phyloP scores from a whole-genome alignment of 768 basidiomycete genomes.

The Brasilioporus rufonigricans region DNA sequence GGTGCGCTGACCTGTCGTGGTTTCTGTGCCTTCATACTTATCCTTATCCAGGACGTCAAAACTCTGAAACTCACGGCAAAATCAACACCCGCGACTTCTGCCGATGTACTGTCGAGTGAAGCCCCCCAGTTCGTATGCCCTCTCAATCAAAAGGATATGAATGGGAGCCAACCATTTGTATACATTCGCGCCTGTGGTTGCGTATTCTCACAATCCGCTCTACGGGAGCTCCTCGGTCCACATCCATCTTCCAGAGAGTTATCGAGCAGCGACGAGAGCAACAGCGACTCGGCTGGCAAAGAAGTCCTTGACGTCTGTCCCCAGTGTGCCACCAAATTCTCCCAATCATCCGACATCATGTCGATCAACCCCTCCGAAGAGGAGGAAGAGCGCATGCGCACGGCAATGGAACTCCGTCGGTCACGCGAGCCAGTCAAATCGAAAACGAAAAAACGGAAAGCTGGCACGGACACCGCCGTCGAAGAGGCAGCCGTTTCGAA shows the following conservation, averaged over 20 bases:
- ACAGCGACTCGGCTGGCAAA: slow-evolving; percentile 5
- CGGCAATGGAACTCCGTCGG: slow-evolving; percentile 55
- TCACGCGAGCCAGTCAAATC: slow-evolving; percentile 55
- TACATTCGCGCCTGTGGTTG: slow-evolving; percentile 86
- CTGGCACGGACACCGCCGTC: slow-evolving; percentile 31
- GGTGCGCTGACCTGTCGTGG: slow-evolving; percentile 45
- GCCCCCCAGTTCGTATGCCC: slow-evolving; percentile 84
- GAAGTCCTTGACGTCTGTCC: slow-evolving; percentile 68
- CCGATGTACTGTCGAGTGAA: slow-evolving; percentile 42
- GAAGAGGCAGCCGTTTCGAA: slow-evolving; percentile 41
- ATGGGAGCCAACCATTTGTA: slow-evolving; percentile 83
- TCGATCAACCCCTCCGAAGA: slow-evolving; percentile 67
- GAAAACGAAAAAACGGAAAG: slow-evolving; percentile 61
- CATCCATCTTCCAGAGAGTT: too few species aligned
- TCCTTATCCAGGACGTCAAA: slow-evolving; percentile 68
- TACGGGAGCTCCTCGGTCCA: slow-evolving; percentile 52
- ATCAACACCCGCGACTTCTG: slow-evolving; percentile 47
- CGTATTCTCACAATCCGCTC: slow-evolving; percentile 83
- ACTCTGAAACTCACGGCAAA: slow-evolving; percentile 80
- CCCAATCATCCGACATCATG: slow-evolving; percentile 51
- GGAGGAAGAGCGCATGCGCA: slow-evolving; percentile 59
- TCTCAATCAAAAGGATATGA: slow-evolving; percentile 92
- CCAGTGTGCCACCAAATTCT: slow-evolving; percentile 73
- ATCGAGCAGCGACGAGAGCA: slow-evolving; percentile 29
- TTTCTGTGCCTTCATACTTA: neutral